These are phyloP conservation scores for Polyplosphaeria fusca DNA, from an alignment of 495 filamentous ascomycete species.

Conservation along the genomic window DNA sequence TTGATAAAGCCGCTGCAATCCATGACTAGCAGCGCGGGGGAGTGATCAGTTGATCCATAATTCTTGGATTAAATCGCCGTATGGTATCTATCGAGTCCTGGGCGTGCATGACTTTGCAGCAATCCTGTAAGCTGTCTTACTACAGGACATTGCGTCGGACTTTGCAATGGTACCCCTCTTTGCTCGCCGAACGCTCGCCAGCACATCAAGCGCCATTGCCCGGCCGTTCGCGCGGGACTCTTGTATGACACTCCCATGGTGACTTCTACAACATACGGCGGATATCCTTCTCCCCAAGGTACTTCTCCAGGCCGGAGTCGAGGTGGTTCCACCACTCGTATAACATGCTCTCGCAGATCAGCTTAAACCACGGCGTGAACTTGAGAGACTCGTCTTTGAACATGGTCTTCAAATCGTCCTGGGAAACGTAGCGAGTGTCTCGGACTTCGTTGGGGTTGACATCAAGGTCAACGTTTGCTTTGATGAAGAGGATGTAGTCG, in stretches of 20 bases:
- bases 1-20: constrained; percentile 12
- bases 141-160: too few species aligned
- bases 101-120: constrained; percentile 19
- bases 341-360: constrained; percentile 96
- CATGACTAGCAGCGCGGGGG: constrained; percentile 30
- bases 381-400: constrained; percentile 74
- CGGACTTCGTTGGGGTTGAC: constrained; percentile 84
- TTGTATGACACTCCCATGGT: neutral
- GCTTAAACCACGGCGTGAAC: constrained; percentile 99
- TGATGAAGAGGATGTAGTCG: constrained; percentile 99
- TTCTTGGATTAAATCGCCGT: constrained; percentile 5
- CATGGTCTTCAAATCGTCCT: constrained; percentile 77
- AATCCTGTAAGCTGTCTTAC: too few species aligned
- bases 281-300: constrained; percentile 80
- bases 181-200: neutral
- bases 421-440: constrained; percentile 76
- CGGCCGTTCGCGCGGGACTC: neutral
- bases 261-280: constrained; percentile 65
- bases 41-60: constrained; percentile 12
- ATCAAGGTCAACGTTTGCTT: constrained; percentile 79
- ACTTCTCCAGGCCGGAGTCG: constrained; percentile 73
- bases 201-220: neutral
- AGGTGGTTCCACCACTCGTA: constrained; percentile 98
- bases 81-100: constrained; percentile 21
- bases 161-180: neutral